Evolutionary conservation across 1,284 basidiomycete species (phyloP), one percentile per base, ranked within the genome.

Genomic region (Heterobasidion irregulare): DNA sequence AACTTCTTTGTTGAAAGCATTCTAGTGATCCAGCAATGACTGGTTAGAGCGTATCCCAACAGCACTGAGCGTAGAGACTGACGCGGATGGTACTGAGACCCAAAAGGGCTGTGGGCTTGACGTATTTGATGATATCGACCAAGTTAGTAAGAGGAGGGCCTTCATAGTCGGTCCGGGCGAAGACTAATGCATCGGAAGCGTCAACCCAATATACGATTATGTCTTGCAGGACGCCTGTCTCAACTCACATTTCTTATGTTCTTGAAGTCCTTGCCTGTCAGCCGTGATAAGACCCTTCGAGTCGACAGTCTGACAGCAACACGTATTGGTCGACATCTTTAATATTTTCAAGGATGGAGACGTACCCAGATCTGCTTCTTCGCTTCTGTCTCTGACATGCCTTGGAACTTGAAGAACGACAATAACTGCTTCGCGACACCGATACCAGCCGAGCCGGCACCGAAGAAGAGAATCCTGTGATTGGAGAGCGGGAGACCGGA

Each of bases 101-200:
- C 49, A 94, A 77, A 35, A 94, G 75, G 9, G 89, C 89, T 8
- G 91, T 94, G 8, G 92, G 91, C 68, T 86, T 80, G 66, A 92
- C 88, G 63, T 88, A 77, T 53, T 84, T 74, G 66, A 94, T 80
- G 56, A 92, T 89, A 55, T 90, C 60, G 5, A 61, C 53, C 85
- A 61, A 45, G 47, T 61, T 61, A 8, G 60, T 81, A 64, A 84
- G 73, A 48, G 81, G 77, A 49, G 84, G 76, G 15, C 86, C 85
- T 32, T 77, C 63, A 58, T 86, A 83, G 64, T 89, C 86, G 15
- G 77, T 75, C 51, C 89, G 82, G 58, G 86, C 84, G 67, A 92
- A 90, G 75, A 80, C 81, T 83, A 55, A 8, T 13, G 35, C 26
- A 5, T 26, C 6, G 26, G 26, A 26, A 26, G 26, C 4, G 58